Conservation (phyloP, 306 rosid genomes). For the Herpetospermum pedunculosum region DNA sequence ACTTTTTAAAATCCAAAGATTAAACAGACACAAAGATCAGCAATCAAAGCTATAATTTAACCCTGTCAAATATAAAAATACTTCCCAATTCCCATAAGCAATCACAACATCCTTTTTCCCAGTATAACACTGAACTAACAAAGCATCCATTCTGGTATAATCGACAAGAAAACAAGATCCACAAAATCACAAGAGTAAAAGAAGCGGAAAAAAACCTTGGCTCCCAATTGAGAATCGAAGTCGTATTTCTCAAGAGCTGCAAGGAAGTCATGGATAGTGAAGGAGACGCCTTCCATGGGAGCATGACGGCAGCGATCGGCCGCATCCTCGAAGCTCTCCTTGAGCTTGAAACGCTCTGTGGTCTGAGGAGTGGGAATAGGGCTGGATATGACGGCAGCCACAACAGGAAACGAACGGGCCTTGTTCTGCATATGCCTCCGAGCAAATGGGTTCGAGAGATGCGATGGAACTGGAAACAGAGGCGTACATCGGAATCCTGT, state of each 20-base stretch:
- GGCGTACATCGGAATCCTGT: constrained; percentile 44
- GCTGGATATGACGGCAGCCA: constrained; percentile 23
- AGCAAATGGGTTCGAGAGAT: constrained; percentile 27
- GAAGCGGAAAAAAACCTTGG: constrained; percentile 29
- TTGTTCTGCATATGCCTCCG: constrained; percentile 11
- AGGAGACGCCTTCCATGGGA: constrained; percentile 61
- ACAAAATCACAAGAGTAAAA: background rate
- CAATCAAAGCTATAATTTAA: background rate
- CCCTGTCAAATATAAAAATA: background rate
- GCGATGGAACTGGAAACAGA: constrained; percentile 29
- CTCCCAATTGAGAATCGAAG: constrained; percentile 57
- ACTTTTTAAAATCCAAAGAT: background rate
- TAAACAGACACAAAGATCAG: background rate
- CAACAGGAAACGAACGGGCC: constrained; percentile 19
- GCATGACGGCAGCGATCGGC: constrained; percentile 61
- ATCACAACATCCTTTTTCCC: background rate
- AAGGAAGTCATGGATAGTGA: constrained; percentile 44
- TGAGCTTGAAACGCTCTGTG: constrained; percentile 53
- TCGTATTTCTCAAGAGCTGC: constrained; percentile 56
- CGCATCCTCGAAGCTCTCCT: constrained; percentile 58
- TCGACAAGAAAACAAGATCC: background rate
- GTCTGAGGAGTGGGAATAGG: constrained; percentile 50
- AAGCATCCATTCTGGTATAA: background rate
- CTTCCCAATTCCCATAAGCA: background rate
- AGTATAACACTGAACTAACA: background rate